Base-by-base conservation (phyloP, 1,284 basidiomycete genomes). In the Xerocomus minutiporus region DNA sequence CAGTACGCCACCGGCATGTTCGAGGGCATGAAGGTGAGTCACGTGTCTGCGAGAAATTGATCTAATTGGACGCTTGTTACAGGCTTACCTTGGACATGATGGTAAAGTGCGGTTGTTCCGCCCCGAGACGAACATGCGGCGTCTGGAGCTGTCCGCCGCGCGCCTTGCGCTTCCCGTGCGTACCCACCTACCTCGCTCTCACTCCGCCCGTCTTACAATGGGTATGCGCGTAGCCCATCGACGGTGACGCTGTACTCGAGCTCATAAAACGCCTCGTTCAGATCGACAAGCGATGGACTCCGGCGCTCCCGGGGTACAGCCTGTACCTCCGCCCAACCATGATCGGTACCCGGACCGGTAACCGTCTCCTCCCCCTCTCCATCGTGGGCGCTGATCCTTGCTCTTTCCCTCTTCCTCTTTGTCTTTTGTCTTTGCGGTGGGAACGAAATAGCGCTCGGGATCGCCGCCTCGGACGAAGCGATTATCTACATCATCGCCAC, bases 311-410 rank as follows among this genome's bases (percentile, higher is more conserved):
- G 2, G 90, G 85, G 9, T 81, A 88, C 66, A 86, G 85, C 51
- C 73, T 94, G 36, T 94, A 93, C 71, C 76, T 93, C 55, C 80
- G 87, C 13, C 91, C 91, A 1, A 90, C 88, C 2, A 74, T 93
- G 60, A 93, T 94, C 62, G 92, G 91, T 15, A 93, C 93, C 0
- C 83, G 87, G 23, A 67, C 82, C 8, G 70, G 83, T 80, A 56
- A 40, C 36, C 25, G 12, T 28, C 17, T 9, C 11, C 12, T 8
- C 15, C 7, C 5, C 13, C 20, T 26, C 40, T n/a, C 8, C 26
- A 15, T n/a, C 2, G 8, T 28, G 3, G 15, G 15, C 26, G 25
- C 38, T 42, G 40, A 42, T 42, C n/a, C 15, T 35, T 35, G 34
- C n/a, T 20, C 20, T 20, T 20, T 20, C 20, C 20, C 20, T 20